These are phyloP conservation scores for Physcomitrellopsis africana DNA, from an alignment of 225 moss, liverwort and hornwort genomes.

Conservation along the genomic window DNA sequence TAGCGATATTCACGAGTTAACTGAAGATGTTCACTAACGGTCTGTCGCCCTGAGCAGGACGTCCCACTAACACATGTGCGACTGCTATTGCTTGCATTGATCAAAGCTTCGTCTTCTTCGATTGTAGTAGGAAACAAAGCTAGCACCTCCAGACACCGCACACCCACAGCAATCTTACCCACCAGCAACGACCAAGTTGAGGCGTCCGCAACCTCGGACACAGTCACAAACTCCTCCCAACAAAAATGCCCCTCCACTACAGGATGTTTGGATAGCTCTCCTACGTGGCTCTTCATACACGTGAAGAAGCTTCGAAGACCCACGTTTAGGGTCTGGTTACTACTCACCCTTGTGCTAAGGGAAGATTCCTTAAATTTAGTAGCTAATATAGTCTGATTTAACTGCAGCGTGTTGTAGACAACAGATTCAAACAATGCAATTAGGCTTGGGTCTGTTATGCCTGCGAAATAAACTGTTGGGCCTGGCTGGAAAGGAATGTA, in stretches of 20 bases:
- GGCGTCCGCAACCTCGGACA: constrained; percentile 37
- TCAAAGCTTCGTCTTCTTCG: constrained; percentile 62
- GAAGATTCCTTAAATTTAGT: constrained; percentile 21
- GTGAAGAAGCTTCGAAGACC: constrained; percentile 60
- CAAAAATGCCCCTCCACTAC: constrained; percentile 67
- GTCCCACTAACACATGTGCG: constrained; percentile 32
- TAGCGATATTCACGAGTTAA: constrained; percentile 73
- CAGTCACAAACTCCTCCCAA: constrained; percentile 47
- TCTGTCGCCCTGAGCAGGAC: constrained; percentile 36
- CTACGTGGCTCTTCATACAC: constrained; percentile 58
- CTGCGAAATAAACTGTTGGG: constrained; percentile 71
- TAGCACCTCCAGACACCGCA: constrained; percentile 76
- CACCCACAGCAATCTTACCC: constrained; percentile 71
- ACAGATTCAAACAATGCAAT: constrained; percentile 63
- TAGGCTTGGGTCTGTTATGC: constrained; percentile 87
- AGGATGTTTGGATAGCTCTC: constrained; percentile 40
- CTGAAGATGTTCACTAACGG: constrained; percentile 48
- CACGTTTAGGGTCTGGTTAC: constrained; percentile 39
- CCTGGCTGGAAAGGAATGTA: constrained; percentile 89
- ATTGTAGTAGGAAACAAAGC: constrained; percentile 71
- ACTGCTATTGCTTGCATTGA: constrained; percentile 33
- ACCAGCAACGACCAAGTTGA: constrained; percentile 53
- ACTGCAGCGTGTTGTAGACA: constrained; percentile 44
- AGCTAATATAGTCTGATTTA: constrained; percentile 21
- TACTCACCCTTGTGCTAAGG: constrained; percentile 26